Evolutionary conservation across 352 stramenopile species (phyloP).

Genomic region (Globisporangium perplexum): DNA sequence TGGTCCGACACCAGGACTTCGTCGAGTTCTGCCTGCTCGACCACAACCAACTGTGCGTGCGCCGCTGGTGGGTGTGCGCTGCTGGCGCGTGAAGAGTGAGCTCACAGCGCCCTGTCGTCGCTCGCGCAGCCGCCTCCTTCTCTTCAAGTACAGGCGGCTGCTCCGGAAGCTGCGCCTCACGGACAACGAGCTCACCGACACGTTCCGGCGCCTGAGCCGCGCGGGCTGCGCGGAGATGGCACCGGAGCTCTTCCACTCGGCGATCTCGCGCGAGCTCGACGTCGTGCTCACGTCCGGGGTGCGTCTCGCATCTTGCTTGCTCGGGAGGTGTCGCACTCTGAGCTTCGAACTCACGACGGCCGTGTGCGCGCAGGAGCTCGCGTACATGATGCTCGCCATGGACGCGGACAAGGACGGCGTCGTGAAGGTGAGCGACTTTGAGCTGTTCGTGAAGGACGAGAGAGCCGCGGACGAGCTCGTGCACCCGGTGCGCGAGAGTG

Average conservation of each 20-base stretch:
- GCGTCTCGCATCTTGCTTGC: too few species aligned
- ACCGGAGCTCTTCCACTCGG: conserved; percentile 50
- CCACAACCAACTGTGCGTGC: conserved; percentile 65
- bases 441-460: conserved; percentile 70
- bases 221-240: conserved; percentile 33
- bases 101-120: not conserved
- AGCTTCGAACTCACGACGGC: not conserved
- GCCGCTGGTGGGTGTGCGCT: not conserved
- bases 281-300: conserved; percentile 76
- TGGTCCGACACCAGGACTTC: conserved; percentile 65
- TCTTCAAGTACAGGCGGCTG: conserved; percentile 69
- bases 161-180: conserved; percentile 56
- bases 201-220: conserved; percentile 50
- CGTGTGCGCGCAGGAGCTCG: conserved; percentile 59
- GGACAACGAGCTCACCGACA: conserved; percentile 76
- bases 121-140: conserved; percentile 46
- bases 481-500: conserved; percentile 39
- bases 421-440: conserved; percentile 69
- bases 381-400: conserved; percentile 58
- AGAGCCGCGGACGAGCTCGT: conserved; percentile 37
- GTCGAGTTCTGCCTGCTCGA: conserved; percentile 81
- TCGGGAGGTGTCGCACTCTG: not conserved
- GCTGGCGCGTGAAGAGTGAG: too few species aligned
- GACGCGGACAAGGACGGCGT: conserved; percentile 59
- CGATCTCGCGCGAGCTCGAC: conserved; percentile 65